Evolutionary conservation across 768 basidiomycete species (phyloP), one percentile per base, ranked within the genome.

Genomic region (Psilocybe subaeruginosa): DNA sequence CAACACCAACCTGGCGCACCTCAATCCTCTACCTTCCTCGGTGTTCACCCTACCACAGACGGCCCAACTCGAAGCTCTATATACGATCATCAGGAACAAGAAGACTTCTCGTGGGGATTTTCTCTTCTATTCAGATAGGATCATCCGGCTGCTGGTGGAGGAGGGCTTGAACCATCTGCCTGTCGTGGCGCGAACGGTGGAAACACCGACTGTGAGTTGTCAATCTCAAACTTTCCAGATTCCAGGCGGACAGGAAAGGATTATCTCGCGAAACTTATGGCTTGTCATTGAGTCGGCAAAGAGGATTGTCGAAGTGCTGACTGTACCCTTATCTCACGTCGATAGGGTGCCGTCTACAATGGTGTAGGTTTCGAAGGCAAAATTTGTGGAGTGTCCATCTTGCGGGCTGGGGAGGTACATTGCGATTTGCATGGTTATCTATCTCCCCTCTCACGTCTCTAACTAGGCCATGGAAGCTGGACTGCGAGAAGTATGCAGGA

Each of bases 321-420:
- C 31, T 29, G 54, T n/a, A n/a, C 29, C 49, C 61, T 52, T 43
- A 58, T 47, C 41, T 51, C 35, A 53, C 16, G 45, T 9, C 48
- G n/a, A 66, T 68, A 90, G 86, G 95, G 95, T 54, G 84, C 87
- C 54, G 82, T 81, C 7, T 97, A 96, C 72, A 85, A 93, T 59
- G 97, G 97, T 16, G 94, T 98, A 1, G 90, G 93, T 0, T 99
- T 99, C 69, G 90, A 97, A 70, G 97, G 97, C 5, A 93, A 94
- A 78, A 97, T 98, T 63, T 97, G 95, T 69, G 95, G 95, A 14
- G 95, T 98, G 23, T 95, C 93, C 4, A 98, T 98, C 69, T 82
- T 98, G 68, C 83, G 97, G 14, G 95, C 95, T 7, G 97, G 97
- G 65, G 94, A 97, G 87, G 90, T 90, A 67, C 51, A 49, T 27